Percentiles rank a stretch among this genome's conserved stretches.
Evolutionary conservation across 257 asterid species (phyloP).

Genomic region (Nicotiana attenuata): DNA sequence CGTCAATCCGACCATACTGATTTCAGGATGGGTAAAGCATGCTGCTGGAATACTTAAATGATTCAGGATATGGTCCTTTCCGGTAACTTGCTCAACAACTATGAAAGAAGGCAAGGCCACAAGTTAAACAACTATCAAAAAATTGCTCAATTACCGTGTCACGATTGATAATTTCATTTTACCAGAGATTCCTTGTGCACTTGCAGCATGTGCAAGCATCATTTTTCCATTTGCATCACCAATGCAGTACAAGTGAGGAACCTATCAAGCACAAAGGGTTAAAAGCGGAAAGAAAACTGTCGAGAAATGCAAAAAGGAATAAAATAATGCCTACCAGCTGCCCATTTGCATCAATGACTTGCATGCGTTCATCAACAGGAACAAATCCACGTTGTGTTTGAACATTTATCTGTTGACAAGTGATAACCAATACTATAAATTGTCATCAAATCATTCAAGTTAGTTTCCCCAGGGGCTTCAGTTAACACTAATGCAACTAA

Average conservation of each 20-base stretch:
- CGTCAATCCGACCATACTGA: slow-evolving; percentile 97
- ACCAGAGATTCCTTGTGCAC: slow-evolving; percentile 97
- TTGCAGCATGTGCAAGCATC: slow-evolving; percentile 99
- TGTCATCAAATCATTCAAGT: slow-evolving; percentile 7
- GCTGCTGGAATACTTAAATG: slow-evolving; percentile 98
- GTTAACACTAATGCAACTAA: slow-evolving; percentile 31
- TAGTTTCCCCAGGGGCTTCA: background rate
- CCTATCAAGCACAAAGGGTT: slow-evolving; percentile 36
- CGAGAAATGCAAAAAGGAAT: slow-evolving; percentile 7
- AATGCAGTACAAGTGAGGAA: slow-evolving; percentile 91
- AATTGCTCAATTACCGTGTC: slow-evolving; percentile 9
- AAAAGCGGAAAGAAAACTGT: slow-evolving; percentile 12
- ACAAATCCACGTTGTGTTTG: slow-evolving; percentile 90
- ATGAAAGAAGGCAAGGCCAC: slow-evolving; percentile 17
- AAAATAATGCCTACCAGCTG: slow-evolving; percentile 48
- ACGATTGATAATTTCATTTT: background rate
- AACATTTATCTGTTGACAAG: slow-evolving; percentile 58
- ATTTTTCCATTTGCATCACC: slow-evolving; percentile 99
- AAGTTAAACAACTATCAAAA: slow-evolving; percentile 16
- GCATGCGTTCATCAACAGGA: slow-evolving; percentile 94
- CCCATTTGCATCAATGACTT: slow-evolving; percentile 83
- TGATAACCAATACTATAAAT: slow-evolving; percentile 12
- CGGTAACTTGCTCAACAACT: slow-evolving; percentile 96
- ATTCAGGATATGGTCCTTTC: slow-evolving; percentile 82
- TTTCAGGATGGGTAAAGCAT: slow-evolving; percentile 98